Percentiles rank a stretch among this genome's conserved stretches.
Conservation (phyloP, 768 basidiomycete species). For the Pisolithus marmoratus region DNA sequence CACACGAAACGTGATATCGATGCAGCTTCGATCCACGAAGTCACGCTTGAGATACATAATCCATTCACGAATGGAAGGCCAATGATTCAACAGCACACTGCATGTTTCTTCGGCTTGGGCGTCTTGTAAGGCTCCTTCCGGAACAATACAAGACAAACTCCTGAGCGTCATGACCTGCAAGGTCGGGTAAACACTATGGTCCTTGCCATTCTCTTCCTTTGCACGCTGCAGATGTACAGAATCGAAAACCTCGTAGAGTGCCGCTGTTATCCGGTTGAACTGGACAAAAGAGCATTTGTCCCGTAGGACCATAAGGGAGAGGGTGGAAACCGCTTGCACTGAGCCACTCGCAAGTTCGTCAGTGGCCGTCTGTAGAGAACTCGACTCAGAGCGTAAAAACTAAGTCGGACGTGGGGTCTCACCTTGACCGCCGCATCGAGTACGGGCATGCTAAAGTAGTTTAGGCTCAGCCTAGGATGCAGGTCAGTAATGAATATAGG, state of each 20-base stretch:
- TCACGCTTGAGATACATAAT: constrained; percentile 19
- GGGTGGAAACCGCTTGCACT: constrained; percentile 7
- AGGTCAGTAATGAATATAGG: neutral
- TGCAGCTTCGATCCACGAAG: constrained; percentile 15
- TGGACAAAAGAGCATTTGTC: constrained; percentile 16
- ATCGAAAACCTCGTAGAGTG: constrained; percentile 18
- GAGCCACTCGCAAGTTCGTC: constrained; percentile 20
- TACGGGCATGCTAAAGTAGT: neutral
- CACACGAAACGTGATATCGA: constrained; percentile 17
- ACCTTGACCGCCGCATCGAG: constrained; percentile 12
- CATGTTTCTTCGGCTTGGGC: neutral
- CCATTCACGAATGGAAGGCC: constrained; percentile 17
- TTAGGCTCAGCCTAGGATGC: too few relatives aligned
- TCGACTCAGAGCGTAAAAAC: neutral
- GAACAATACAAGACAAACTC: constrained; percentile 11
- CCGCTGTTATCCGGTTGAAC: constrained; percentile 8
- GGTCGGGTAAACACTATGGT: constrained; percentile 3
- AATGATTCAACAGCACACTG: constrained; percentile 10
- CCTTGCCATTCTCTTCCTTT: constrained; percentile 7
- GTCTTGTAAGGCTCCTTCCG: constrained; percentile 1
- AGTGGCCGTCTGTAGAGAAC: constrained; percentile 12
- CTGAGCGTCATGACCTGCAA: constrained; percentile 17
- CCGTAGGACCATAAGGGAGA: constrained; percentile 17
- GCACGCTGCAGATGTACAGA: constrained; percentile 12
- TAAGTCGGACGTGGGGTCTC: neutral